A percentile compares a stretch with the other conserved stretches of the same genome.
Evolutionary conservation across 257 asterid species (phyloP).

Genomic region (Catharanthus roseus): DNA sequence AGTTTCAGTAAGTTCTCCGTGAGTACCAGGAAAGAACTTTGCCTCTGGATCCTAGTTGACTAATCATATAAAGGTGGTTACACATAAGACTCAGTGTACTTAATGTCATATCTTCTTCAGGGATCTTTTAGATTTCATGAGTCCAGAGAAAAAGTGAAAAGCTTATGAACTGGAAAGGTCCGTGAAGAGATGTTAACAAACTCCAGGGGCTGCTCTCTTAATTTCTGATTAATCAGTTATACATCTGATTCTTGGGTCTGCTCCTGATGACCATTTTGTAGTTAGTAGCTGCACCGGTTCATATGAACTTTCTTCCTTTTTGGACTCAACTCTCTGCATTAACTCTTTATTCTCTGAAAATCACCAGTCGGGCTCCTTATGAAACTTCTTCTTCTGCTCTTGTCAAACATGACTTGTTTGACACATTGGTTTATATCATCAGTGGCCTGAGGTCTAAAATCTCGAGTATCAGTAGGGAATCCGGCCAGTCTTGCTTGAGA

Average conservation of each 20-base stretch:
- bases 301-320: slow-evolving; percentile 30
- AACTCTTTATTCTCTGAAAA: slow-evolving; percentile 1
- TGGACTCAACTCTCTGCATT: slow-evolving; percentile 26
- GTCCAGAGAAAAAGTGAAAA: slow-evolving; percentile 3
- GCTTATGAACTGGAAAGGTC: not conserved
- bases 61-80: not conserved
- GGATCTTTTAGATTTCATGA: not conserved
- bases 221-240: slow-evolving; percentile 4
- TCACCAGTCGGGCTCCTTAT: not conserved
- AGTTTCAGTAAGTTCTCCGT: not conserved
- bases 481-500: not conserved
- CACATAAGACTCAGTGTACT: not conserved
- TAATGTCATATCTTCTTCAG: not conserved
- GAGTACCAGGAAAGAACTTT: not conserved
- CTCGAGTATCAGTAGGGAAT: not conserved
- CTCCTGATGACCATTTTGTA: slow-evolving; percentile 40
- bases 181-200: slow-evolving; percentile 4
- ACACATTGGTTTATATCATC: not conserved
- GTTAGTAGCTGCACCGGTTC: slow-evolving; percentile 38
- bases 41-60: not conserved
- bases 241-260: slow-evolving; percentile 41
- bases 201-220: not conserved
- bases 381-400: slow-evolving; percentile 6
- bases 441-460: not conserved
- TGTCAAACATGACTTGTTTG: not conserved